Evolutionary conservation across 1,284 basidiomycete species (phyloP), one percentile per base, ranked within the genome.

Genomic region (Ceratobasidium sp.): DNA sequence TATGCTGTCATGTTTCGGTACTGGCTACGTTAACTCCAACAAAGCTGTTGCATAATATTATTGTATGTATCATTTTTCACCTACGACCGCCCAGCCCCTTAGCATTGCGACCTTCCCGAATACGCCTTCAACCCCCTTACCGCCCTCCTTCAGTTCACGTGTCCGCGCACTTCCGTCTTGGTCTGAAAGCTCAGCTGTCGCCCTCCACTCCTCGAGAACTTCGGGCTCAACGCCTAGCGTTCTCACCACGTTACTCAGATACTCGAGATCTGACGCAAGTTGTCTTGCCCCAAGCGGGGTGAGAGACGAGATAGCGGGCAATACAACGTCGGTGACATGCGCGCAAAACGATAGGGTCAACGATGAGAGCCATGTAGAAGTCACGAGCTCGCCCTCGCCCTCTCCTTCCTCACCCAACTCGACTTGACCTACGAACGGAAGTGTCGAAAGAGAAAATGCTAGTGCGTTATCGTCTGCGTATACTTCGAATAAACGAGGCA

Each of bases 401-500:
- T 56, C 73, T 17, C 54, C 68, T 7, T 28, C 38, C 6, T 46
- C 40, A 13, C 20, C 33, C 40, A 40, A n/a, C 17, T 52, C 66
- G 50, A 54, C 46, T 2, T 84, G 81, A 79, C 91, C 90, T 75
- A 96, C 85, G 82, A 88, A 90, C 0, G 96, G 94, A 3, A 97
- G 87, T 0, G 94, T 95, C 79, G 92, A 90, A 68, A 96, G 86
- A n/a, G 93, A 95, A 85, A 96, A 97, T 0, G 91, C 91, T n/a
- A 98, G 88, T 12, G 94, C 94, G 80, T 95, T 94, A 83, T 98
- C 96, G 73, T 94, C 93, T 3, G 94, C 95, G 82, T 98, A 97
- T 20, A 96, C 93, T 84, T 99, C 97, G 83, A 99, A 97, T 26
- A 99, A 86, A 67, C 97, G 87, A 0, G 97, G 96, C 5, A 99